Base-by-base conservation (phyloP, 495 filamentous ascomycete genomes). In the Usnea hakonensis region DNA sequence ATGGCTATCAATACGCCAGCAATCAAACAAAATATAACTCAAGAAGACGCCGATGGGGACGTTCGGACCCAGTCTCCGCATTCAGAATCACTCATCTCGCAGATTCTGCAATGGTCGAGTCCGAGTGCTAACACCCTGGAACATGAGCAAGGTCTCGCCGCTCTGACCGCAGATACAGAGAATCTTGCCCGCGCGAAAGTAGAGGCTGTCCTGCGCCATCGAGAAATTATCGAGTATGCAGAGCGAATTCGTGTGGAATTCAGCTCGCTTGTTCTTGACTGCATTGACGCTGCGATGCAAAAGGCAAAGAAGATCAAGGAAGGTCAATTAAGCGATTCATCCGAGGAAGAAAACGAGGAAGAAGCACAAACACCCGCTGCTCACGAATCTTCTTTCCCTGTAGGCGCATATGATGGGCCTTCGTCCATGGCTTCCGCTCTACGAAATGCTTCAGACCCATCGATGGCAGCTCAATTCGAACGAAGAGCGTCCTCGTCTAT, bases 211-310 rank as follows among this genome's bases (percentile, higher is more conserved):
- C 80, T 92, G 64, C 90, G 94, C 38, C 89, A 97, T 74, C 85
- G 93, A 46, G 85, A 88, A 66, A 95, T 97, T 60, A 86, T 97
- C 48, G 95, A 98, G 73, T 98, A 97, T 71, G 86, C 90, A 6
- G 94, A 98, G 74, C 84, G 94, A 11, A 97, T 98, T 70, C 90
- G 95, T 2, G 81, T 95, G 38, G 94, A 98, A 70, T 95, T 94
- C 70, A 87, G 89, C 21, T 81, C 93, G 30, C 77, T 96, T 53
- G 94, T 98, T 33, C 88, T 95, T 66, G 91, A 97, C 62, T 98
- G 94, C 71, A 94, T 98, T 52, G 86, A 92, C 56, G 91, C 90
- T 62, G 94, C 95, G 11, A 81, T 97, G 72, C 86, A 81, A 62
- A 97, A 97, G 72, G 95, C 94, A 50, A 88, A 89, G 55, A 86